Evolutionary conservation across 2,329 filamentous ascomycete genomes (phyloP).

Genomic region (Sporothrix brunneoviolacea): DNA sequence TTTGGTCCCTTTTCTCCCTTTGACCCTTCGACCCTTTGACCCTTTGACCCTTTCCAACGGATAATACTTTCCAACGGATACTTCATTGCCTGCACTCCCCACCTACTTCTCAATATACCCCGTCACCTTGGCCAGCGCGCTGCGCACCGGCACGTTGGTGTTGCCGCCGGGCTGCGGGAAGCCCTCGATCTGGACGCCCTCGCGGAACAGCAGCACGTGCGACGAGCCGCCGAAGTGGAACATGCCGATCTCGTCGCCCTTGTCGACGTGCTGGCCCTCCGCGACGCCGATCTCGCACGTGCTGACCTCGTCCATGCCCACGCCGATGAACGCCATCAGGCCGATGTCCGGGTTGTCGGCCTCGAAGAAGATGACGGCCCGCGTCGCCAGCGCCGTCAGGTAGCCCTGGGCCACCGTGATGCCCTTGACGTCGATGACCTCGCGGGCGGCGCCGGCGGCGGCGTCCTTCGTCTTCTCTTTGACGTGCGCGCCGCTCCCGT

Average conservation of each 20-base stretch:
- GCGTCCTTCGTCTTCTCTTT: background rate
- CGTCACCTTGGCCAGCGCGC: constrained; percentile 24
- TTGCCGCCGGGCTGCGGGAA: constrained; percentile 26
- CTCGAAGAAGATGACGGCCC: constrained; percentile 64
- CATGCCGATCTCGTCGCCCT: constrained; percentile 69
- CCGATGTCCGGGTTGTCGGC: constrained; percentile 62
- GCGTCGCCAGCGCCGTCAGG: constrained; percentile 58
- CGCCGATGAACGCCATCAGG: constrained; percentile 61
- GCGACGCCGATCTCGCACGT: constrained; percentile 65
- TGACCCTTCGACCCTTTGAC: background rate
- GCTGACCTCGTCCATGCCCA: constrained; percentile 73
- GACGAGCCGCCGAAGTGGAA: constrained; percentile 74
- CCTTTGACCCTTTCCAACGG: too few relatives aligned
- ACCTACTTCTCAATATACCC: background rate
- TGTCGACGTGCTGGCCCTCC: constrained; percentile 57
- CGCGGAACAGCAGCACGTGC: constrained; percentile 61
- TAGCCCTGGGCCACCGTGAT: constrained; percentile 56
- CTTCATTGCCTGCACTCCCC: background rate
- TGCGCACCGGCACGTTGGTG: constrained; percentile 29
- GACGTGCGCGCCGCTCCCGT: background rate
- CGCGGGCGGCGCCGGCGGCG: constrained; percentile 20
- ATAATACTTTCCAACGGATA: too few relatives aligned
- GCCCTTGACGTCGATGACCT: constrained; percentile 34
- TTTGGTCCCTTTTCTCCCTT: background rate
- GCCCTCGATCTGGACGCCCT: constrained; percentile 42